Conservation (phyloP, 73 alveolate species). For the Paramecium pentaurelia region DNA sequence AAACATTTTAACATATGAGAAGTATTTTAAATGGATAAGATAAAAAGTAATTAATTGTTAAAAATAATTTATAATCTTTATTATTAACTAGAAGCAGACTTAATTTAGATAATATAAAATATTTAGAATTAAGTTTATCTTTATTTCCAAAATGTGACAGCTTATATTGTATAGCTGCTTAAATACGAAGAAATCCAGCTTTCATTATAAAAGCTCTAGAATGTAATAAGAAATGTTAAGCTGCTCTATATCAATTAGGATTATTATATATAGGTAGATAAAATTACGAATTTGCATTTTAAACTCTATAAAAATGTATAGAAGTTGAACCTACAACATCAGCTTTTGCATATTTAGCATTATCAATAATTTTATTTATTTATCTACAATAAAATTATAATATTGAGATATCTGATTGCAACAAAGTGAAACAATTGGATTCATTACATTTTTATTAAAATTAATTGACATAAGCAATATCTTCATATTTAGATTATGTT, state of each 20-base stretch:
- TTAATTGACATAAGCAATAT: not conserved
- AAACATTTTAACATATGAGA: not conserved
- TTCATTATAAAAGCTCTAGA: not conserved
- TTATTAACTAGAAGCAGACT: not conserved
- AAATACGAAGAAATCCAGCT: not conserved
- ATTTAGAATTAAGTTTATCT: not conserved
- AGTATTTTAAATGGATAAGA: not conserved
- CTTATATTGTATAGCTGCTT: not conserved
- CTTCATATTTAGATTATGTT: constrained; percentile 8
- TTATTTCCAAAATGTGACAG: constrained; percentile 22
- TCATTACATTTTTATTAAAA: not conserved
- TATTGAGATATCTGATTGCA: not conserved
- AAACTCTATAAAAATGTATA: not conserved
- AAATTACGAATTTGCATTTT: constrained; percentile 20
- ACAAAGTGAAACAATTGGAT: not conserved
- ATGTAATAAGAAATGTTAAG: constrained; percentile 4
- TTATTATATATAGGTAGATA: not conserved
- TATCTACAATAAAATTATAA: not conserved
- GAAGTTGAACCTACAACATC: constrained; percentile 41
- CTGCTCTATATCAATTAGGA: not conserved
- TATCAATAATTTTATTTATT: not conserved
- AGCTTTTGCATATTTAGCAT: constrained; percentile 12
- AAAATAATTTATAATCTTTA: not conserved
- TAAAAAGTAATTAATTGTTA: not conserved
- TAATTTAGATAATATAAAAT: not conserved